Evolutionary conservation across 768 basidiomycete species (phyloP).

Genomic region (Amanita polypyramis): DNA sequence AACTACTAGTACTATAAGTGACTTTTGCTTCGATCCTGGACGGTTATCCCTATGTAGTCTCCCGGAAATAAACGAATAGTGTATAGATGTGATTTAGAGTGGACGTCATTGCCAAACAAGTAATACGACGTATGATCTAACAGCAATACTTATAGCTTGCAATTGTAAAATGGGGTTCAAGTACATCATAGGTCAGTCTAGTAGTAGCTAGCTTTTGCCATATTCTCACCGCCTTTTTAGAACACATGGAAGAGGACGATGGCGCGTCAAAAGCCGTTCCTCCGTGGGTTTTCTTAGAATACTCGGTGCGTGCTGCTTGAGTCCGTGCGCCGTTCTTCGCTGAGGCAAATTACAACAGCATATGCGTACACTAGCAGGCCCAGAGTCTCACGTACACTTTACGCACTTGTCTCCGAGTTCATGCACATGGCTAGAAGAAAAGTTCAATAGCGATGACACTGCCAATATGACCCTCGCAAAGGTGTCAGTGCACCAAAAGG

Average conservation of each 20-base stretch:
- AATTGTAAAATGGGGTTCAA: conserved; percentile 3
- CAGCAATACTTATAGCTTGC: neutral
- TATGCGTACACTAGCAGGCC: conserved; percentile 73
- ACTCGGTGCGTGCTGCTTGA: conserved; percentile 43
- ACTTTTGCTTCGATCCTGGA: neutral
- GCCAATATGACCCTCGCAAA: conserved; percentile 17
- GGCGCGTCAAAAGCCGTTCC: conserved; percentile 58
- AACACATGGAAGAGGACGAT: conserved; percentile 96
- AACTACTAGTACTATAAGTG: neutral
- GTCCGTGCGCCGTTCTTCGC: neutral
- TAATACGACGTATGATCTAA: neutral
- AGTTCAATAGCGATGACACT: conserved; percentile 2
- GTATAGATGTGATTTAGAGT: too few species aligned
- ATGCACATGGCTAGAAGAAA: conserved; percentile 34
- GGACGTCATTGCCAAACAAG: conserved; percentile 2
- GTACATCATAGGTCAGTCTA: conserved; percentile 2
- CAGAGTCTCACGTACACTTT: conserved; percentile 59
- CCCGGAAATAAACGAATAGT: neutral
- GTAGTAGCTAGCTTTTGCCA: neutral
- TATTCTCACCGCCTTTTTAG: conserved; percentile 24
- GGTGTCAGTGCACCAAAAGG: conserved; percentile 36
- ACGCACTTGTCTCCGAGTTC: conserved; percentile 79
- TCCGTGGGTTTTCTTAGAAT: conserved; percentile 91
- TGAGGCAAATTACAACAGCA: conserved; percentile 36
- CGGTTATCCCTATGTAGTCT: too few species aligned